Evolutionary conservation across 768 basidiomycete genomes (phyloP), one percentile per base, ranked within the genome.

Genomic region (Nidula microcarpa): DNA sequence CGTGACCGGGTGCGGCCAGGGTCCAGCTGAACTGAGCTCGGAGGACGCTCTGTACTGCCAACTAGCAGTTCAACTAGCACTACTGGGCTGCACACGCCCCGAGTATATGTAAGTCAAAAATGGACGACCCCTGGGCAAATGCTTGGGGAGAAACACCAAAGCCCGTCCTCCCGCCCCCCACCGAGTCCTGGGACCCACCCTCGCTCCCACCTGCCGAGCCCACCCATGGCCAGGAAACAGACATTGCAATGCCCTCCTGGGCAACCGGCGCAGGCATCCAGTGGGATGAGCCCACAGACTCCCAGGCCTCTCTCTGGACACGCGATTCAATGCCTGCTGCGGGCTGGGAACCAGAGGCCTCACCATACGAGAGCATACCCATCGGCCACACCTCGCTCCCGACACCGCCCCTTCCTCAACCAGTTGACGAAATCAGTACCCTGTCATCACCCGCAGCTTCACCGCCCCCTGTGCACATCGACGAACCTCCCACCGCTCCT

Each of bases 61-160:
- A 30, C 4, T 30, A 30, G 23, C 23, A 30, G 23, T 4, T 30
- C 23, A 30, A 30, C 23, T 30, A 30, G 23, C 4, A 4, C 23
- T 30, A n/a, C 23, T 30, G 23, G 23, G 23, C 23, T 30, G 23
- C 23, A 30, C 23, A 30, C 23, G 23, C 23, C 23, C 23, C 23
- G 23, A 30, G 23, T 30, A 30, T 30, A 30, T 30, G 48, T 44
- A 43, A 46, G 9, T 50, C 33, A 37, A 41, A 33, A 30, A 89
- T 89, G 86, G 87, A 89, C 59, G 84, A 91, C 67, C 84, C 87
- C 47, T 91, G 87, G 84, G 80, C 81, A 41, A 86, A 85, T 66
- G 79, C 83, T 52, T 88, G 85, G 86, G 78, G 74, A 52, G 80
- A 83, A 55, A 64, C 81, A 46, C 57, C 71, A 17, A 73, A 74